phyloP scores from a whole-genome alignment of 1,284 basidiomycete species.

The Porogramme epimiltina region DNA sequence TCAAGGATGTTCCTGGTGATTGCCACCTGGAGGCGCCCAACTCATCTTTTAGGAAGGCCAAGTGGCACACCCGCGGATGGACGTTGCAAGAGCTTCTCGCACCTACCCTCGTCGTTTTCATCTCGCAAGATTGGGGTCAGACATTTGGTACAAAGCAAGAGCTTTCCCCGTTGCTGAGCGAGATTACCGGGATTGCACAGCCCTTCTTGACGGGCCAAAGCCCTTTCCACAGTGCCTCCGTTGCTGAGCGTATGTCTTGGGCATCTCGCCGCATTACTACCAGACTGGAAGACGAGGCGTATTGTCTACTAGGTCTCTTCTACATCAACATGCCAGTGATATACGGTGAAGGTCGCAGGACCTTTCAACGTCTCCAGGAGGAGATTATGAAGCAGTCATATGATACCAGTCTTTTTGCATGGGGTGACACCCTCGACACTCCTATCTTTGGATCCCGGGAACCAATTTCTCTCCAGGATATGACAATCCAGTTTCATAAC shows the following conservation, averaged over 20 bases:
- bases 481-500: background rate
- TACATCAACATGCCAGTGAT: conserved; percentile 6
- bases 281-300: conserved; percentile 7
- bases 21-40: background rate
- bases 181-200: background rate
- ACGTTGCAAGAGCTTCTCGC: conserved; percentile 7
- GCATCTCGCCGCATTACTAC: conserved; percentile 1
- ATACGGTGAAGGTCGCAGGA: conserved; percentile 5
- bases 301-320: conserved; percentile 10
- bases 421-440: background rate
- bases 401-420: conserved; percentile 7
- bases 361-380: conserved; percentile 5
- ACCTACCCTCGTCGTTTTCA: background rate
- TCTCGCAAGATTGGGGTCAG: background rate
- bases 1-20: background rate
- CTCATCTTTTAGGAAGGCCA: background rate
- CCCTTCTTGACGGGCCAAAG: background rate
- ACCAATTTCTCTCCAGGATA: background rate
- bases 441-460: too few relatives aligned
- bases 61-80: conserved; percentile 1
- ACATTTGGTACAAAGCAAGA: conserved; percentile 1
- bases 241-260: conserved; percentile 6
- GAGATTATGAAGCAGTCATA: conserved; percentile 2
- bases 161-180: background rate
- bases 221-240: background rate